Conservation (phyloP, 805 yeast genomes). For the Komagataella pastoris region DNA sequence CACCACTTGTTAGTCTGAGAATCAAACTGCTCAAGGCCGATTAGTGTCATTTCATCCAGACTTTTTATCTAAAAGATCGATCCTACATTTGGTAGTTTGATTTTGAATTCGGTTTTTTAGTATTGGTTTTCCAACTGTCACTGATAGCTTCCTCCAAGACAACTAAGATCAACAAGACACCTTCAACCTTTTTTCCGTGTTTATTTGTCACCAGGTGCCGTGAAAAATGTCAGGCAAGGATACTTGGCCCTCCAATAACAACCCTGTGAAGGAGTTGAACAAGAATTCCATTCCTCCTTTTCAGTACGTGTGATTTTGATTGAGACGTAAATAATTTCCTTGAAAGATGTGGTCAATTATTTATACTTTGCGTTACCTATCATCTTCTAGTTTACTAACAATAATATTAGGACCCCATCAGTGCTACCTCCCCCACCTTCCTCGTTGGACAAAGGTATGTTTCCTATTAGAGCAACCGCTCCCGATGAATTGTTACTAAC, state of each 20-base stretch:
- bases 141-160: neutral
- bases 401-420: neutral
- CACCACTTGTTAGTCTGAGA: neutral
- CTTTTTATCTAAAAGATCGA: neutral
- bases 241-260: neutral
- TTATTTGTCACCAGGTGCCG: neutral
- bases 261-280: neutral
- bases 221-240: neutral
- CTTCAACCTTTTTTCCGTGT: neutral
- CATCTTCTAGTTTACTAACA: neutral
- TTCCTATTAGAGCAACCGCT: neutral
- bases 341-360: neutral
- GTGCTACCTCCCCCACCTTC: neutral
- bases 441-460: neutral
- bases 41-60: neutral
- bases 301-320: constrained; percentile 1
- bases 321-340: neutral
- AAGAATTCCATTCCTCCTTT: constrained; percentile 1
- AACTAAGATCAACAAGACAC: neutral
- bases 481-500: constrained; percentile 1
- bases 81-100: neutral
- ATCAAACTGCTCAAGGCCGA: neutral
- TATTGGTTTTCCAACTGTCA: neutral
- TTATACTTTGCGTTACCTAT: neutral
- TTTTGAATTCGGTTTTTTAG: neutral